Percentiles rank a stretch among this genome's conserved stretches.
These are phyloP conservation scores for Parascedosporium putredinis DNA, from an alignment of 2,329 filamentous ascomycete species.

Conservation along the genomic window DNA sequence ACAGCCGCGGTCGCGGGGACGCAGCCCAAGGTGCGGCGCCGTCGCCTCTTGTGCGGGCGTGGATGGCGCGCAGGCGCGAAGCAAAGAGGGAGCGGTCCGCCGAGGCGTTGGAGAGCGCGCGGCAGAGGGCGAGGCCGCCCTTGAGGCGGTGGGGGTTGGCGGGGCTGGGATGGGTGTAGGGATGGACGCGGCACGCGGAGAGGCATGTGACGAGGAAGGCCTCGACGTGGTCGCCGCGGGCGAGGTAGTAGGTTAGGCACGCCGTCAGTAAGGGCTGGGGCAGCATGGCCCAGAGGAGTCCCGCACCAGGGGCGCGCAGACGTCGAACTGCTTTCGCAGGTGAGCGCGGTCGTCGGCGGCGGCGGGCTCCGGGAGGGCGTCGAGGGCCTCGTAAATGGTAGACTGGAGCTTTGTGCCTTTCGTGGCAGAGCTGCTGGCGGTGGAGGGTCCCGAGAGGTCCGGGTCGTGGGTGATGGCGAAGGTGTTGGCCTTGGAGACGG, in stretches of 20 bases:
- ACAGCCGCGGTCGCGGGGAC: background rate
- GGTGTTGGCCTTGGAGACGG: slow-evolving; percentile 31
- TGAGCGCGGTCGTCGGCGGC: slow-evolving; percentile 13
- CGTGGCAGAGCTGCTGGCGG: background rate
- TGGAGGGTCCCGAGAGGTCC: background rate
- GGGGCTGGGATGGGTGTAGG: slow-evolving; percentile 37
- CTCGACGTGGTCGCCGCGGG: slow-evolving; percentile 16
- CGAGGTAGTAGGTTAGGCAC: slow-evolving; percentile 11
- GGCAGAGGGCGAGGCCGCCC: slow-evolving; percentile 39
- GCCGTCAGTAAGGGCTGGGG: slow-evolving; percentile 11
- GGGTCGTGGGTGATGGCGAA: slow-evolving; percentile 21
- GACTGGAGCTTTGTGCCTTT: background rate
- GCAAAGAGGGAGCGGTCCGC: slow-evolving; percentile 21
- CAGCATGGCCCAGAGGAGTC: slow-evolving; percentile 10
- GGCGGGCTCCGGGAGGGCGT: background rate
- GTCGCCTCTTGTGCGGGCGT: background rate
- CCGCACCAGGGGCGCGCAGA: slow-evolving; percentile 25
- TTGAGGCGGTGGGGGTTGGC: slow-evolving; percentile 41
- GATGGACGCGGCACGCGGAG: slow-evolving; percentile 34
- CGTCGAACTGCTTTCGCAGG: slow-evolving; percentile 21
- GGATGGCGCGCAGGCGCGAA: background rate
- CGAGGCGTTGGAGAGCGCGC: slow-evolving; percentile 39
- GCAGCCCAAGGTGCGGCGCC: too few species aligned
- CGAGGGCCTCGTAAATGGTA: background rate
- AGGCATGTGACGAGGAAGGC: slow-evolving; percentile 38